Base-by-base conservation (phyloP, 768 basidiomycete genomes). In the Clavulina sp. region DNA sequence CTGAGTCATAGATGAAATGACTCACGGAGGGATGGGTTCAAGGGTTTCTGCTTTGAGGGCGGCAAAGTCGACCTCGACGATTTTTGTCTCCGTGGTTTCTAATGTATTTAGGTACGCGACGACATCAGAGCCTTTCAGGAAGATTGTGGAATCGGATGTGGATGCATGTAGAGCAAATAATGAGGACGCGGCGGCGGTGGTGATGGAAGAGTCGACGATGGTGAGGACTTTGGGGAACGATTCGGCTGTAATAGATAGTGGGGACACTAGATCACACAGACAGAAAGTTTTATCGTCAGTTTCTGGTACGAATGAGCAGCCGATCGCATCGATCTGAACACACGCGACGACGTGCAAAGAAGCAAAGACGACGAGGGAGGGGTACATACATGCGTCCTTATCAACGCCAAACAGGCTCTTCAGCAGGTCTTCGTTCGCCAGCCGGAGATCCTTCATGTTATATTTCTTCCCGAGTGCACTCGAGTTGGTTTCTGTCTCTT, bases 341-440 rank as follows among this genome's bases (percentile, higher is more conserved):
- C n/a, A n/a, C n/a, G n/a, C n/a, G n/a, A n/a, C n/a, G n/a, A n/a
- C n/a, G n/a, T n/a, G n/a, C n/a, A n/a, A 51, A 9, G 26, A 48
- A 51, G 28, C 33, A 32, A 26, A 34, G 34, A 30, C 16, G 28
- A 33, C 26, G 16, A 7, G 24, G 31, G 28, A 34, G 16, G 16
- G 16, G 48, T 16, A 49, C 48, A 13, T 33, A 91, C 88, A 67
- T 43, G 86, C 84, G 65, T 91, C 78, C 68, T 92, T 93, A 64
- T 84, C 77, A 43, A 85, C 72, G 2, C 70, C 67, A 63, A 95
- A 84, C 69, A 93, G 84, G 57, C 91, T 82, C 43, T 75, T 73
- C 59, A 93, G 71, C 30, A 93, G 73, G 60, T 95, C 91, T 64
- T 84, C 85, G 26, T 79, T 75, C 5, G 88, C 91, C 52, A 93